Evolutionary conservation across 148 eudicot genomes (phyloP).

Genomic region (Silene latifolia): DNA sequence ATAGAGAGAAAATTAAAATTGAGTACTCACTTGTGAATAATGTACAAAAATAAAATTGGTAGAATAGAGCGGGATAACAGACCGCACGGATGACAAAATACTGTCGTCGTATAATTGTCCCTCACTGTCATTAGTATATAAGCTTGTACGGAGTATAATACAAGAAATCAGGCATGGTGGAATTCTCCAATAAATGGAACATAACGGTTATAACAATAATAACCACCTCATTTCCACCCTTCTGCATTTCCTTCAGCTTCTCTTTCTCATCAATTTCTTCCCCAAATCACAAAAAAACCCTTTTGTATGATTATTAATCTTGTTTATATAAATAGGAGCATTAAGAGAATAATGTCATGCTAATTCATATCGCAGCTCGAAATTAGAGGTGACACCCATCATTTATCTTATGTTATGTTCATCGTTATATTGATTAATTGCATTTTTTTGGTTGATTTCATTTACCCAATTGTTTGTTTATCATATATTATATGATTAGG

Average conservation of each 20-base stretch:
- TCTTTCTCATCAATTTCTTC: neutral
- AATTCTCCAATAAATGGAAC: neutral
- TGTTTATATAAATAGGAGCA: neutral
- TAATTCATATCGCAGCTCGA: constrained; percentile 18
- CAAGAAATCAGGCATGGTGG: neutral
- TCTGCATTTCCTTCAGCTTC: neutral
- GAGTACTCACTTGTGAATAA: no score
- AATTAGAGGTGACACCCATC: constrained; percentile 6
- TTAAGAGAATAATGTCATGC: neutral
- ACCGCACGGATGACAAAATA: neutral
- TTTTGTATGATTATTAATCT: neutral
- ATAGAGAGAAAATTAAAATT: no score
- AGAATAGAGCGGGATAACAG: no score
- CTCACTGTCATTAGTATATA: neutral
- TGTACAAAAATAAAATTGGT: no score
- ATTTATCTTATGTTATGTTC: neutral
- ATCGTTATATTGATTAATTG: neutral
- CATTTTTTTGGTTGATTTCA: neutral
- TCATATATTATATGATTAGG: neutral
- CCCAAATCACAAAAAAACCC: constrained; percentile 7
- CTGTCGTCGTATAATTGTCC: neutral
- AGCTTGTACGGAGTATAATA: neutral
- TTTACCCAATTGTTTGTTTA: neutral
- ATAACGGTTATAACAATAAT: constrained; percentile 14
- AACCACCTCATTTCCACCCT: constrained; percentile 6